Conservation (phyloP, 306 rosid genomes). For the Acacia confusa region DNA sequence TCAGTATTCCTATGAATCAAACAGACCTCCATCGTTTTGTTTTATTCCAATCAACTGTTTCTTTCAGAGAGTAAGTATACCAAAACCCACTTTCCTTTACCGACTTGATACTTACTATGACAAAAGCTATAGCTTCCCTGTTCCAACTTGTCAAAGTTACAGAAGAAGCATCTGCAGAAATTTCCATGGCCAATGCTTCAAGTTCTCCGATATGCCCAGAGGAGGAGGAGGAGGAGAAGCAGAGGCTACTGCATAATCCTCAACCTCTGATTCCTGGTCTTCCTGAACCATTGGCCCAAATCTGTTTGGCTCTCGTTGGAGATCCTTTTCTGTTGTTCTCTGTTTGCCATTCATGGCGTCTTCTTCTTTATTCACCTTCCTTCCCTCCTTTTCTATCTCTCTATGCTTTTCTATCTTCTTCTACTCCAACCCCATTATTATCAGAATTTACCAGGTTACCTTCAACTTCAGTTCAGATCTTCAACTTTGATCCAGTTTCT, state of each 20-base stretch:
- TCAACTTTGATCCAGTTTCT: conserved; percentile 65
- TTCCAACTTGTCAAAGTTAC: background rate
- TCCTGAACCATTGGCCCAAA: conserved; percentile 76
- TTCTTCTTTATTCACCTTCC: conserved; percentile 61
- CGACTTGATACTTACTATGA: background rate
- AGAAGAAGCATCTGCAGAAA: background rate
- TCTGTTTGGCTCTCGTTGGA: conserved; percentile 46
- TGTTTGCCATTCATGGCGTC: conserved; percentile 73
- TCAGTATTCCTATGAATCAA: background rate
- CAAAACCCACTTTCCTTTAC: background rate
- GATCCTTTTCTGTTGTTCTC: conserved; percentile 54
- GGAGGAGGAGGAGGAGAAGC: background rate
- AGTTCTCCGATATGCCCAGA: conserved; percentile 37
- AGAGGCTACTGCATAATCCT: background rate
- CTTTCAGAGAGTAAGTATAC: background rate
- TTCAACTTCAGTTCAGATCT: conserved; percentile 38
- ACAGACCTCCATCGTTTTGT: background rate
- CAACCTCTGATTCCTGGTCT: conserved; percentile 59
- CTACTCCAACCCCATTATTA: background rate
- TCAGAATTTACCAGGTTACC: background rate
- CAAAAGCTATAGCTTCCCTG: background rate
- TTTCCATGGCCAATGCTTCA: conserved; percentile 30
- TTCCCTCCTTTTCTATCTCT: conserved; percentile 75
- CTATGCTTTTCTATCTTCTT: conserved; percentile 51
- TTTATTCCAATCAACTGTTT: background rate